A percentile compares a stretch with the other conserved stretches of the same genome.
These are phyloP conservation scores for Hibiscus trionum DNA, from an alignment of 345 rosid genomes.

Conservation along the genomic window DNA sequence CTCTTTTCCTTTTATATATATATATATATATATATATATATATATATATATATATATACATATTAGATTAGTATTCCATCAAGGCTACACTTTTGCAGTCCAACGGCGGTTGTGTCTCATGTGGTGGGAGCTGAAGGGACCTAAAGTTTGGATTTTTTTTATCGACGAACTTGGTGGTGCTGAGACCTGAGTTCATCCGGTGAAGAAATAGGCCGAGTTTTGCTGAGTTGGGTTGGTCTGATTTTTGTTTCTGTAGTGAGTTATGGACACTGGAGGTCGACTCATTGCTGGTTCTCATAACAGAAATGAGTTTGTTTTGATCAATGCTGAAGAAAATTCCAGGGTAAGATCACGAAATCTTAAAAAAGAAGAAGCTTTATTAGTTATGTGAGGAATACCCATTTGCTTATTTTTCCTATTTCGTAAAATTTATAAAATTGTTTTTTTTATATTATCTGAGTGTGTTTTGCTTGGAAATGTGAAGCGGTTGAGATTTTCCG, in stretches of 20 bases:
- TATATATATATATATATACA: too few relatives aligned
- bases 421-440: too few relatives aligned
- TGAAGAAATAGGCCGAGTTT: not conserved
- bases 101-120: not conserved
- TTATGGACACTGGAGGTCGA: not conserved
- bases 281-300: not conserved
- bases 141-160: not conserved
- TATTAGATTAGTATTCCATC: not conserved
- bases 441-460: too few relatives aligned
- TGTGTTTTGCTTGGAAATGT: too few relatives aligned
- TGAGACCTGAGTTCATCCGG: not conserved
- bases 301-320: not conserved
- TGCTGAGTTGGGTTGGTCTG: not conserved
- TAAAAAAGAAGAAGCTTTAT: too few relatives aligned
- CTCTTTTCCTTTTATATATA: too few relatives aligned
- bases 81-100: not conserved
- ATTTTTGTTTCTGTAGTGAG: not conserved
- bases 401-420: too few relatives aligned
- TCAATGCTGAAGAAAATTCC: not conserved
- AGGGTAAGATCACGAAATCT: not conserved
- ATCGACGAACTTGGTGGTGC: not conserved
- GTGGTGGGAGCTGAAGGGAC: not conserved
- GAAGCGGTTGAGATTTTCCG: too few relatives aligned
- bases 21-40: too few relatives aligned
- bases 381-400: too few relatives aligned